Evolutionary conservation across 768 basidiomycete species (phyloP), one percentile per base, ranked within the genome.

Genomic region (Tricholoma terreum): DNA sequence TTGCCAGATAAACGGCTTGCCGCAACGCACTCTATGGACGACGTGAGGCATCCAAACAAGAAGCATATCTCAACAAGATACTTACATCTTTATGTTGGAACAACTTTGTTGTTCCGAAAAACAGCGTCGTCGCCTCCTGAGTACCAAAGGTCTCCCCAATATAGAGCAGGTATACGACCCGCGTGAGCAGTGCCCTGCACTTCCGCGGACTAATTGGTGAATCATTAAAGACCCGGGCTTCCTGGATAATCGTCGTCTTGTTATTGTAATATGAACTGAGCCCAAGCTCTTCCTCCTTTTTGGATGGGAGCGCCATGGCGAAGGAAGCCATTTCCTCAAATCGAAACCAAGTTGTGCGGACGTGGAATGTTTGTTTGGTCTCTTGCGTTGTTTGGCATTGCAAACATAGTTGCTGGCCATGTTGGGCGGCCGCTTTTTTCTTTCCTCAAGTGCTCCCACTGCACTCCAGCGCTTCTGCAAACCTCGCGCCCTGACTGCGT

Each of bases 1-100:
- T 98, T 52, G 96, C 91, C 58, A 99, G 82, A 77, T 99, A 99
- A 22, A 99, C 95, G 78, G 94, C 95, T 73, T 99, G 97, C 57
- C 97, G 87, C 60, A 99, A 80, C 9, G 95, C 95, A 66, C 88
- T 89, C 95, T 98, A 73, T 19, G 22, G 51, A 46, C 43, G 38
- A 48, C 3, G 52, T 58, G 30, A 59, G 24, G 53, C 40, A n/a
- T 11, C 10, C 24, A 17, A 31, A 42, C 31, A 12, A n/a, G 38
- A 31, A 31, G 35, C 14, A 22, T 2, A 43, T 40, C 55, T 51
- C 36, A 11, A 42, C 31, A 17, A 34, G 6, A 19, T 11, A 81
- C 96, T 76, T 69, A 98, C 96, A 78, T 99, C 97, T 73, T 98
- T 99, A 74, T 99, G 91, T 75, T 98, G 97, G 75, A 99, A 99